phyloP scores from a whole-genome alignment of 1,139 yeast species.

The Protomyces arabidopsidicola region DNA sequence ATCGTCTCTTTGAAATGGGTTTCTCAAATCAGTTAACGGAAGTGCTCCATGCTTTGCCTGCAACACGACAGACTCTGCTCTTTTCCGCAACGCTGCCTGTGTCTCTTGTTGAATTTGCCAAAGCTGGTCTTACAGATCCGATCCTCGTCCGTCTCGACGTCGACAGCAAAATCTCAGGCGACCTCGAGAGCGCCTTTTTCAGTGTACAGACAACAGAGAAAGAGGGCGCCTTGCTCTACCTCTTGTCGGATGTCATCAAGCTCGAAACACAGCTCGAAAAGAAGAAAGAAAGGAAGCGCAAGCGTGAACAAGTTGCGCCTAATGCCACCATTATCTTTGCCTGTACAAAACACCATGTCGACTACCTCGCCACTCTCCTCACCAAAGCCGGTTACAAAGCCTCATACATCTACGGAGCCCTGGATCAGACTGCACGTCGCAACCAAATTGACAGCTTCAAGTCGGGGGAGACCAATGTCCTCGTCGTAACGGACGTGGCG shows the following conservation, averaged over 20 bases:
- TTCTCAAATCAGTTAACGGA: slow-evolving; percentile 93
- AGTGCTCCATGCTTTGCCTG: slow-evolving; percentile 73
- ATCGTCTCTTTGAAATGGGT: slow-evolving; percentile 89
- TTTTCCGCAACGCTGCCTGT: slow-evolving; percentile 95
- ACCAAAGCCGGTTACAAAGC: slow-evolving; percentile 77
- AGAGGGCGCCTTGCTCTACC: slow-evolving; percentile 74
- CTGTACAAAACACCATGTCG: slow-evolving; percentile 97
- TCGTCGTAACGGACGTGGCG: slow-evolving; percentile 97
- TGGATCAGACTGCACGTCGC: slow-evolving; percentile 92
- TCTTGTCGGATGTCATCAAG: slow-evolving; percentile 77
- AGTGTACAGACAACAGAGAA: slow-evolving; percentile 78
- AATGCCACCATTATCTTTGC: slow-evolving; percentile 87
- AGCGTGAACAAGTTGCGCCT: slow-evolving; percentile 78
- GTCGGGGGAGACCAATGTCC: slow-evolving; percentile 69
- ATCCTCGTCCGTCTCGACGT: slow-evolving; percentile 88
- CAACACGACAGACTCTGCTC: slow-evolving; percentile 76
- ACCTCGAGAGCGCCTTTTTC: slow-evolving; percentile 83
- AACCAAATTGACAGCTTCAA: slow-evolving; percentile 82
- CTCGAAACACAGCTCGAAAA: slow-evolving; percentile 65
- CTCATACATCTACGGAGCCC: slow-evolving; percentile 86
- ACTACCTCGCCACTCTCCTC: slow-evolving; percentile 67
- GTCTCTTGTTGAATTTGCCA: slow-evolving; percentile 89
- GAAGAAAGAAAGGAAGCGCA: slow-evolving; percentile 47
- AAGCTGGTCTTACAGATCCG: slow-evolving; percentile 90
- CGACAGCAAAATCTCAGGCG: slow-evolving; percentile 82